Percentiles rank a stretch among this genome's conserved stretches.
These are phyloP conservation scores for Botrytis hyacinthi DNA, from an alignment of 2,329 filamentous ascomycete genomes.

Conservation along the genomic window DNA sequence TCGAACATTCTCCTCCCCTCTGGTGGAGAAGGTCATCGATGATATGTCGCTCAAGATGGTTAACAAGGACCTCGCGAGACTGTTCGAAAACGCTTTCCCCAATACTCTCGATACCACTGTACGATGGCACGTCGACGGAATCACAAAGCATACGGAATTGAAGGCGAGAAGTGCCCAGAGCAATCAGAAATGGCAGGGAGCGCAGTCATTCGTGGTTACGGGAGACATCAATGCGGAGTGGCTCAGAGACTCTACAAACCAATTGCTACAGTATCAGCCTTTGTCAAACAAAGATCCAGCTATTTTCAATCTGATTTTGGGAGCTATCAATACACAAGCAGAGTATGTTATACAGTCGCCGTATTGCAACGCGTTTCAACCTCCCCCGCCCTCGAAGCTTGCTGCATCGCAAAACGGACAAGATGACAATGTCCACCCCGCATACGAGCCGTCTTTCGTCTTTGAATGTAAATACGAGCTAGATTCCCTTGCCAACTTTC, in stretches of 20 bases:
- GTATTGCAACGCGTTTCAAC: slow-evolving; percentile 98
- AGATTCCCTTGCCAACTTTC: slow-evolving; percentile 89
- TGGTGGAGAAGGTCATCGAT: slow-evolving; percentile 83
- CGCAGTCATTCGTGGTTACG: slow-evolving; percentile 90
- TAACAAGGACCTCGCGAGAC: slow-evolving; percentile 81
- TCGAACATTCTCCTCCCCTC: slow-evolving; percentile 82
- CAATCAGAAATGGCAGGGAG: slow-evolving; percentile 71
- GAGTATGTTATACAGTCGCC: slow-evolving; percentile 93
- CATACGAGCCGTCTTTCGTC: slow-evolving; percentile 78
- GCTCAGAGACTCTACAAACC: slow-evolving; percentile 90
- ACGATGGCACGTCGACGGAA: slow-evolving; percentile 63
- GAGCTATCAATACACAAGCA: slow-evolving; percentile 92
- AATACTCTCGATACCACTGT: slow-evolving; percentile 73
- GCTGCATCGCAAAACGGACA: slow-evolving; percentile 73
- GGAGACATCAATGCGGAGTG: slow-evolving; percentile 92
- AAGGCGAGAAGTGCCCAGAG: slow-evolving; percentile 44
- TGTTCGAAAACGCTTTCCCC: slow-evolving; percentile 95
- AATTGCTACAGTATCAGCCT: slow-evolving; percentile 83
- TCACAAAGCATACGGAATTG: slow-evolving; percentile 42
- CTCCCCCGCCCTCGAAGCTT: slow-evolving; percentile 79
- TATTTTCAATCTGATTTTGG: slow-evolving; percentile 78
- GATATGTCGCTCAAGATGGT: slow-evolving; percentile 77
- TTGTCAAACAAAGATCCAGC: slow-evolving; percentile 77
- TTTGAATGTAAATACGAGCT: slow-evolving; percentile 99
- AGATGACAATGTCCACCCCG: slow-evolving; percentile 79